A percentile compares a stretch with the other conserved stretches of the same genome.
These are phyloP conservation scores for Suillus plorans DNA, from an alignment of 768 basidiomycete genomes.

Conservation along the genomic window DNA sequence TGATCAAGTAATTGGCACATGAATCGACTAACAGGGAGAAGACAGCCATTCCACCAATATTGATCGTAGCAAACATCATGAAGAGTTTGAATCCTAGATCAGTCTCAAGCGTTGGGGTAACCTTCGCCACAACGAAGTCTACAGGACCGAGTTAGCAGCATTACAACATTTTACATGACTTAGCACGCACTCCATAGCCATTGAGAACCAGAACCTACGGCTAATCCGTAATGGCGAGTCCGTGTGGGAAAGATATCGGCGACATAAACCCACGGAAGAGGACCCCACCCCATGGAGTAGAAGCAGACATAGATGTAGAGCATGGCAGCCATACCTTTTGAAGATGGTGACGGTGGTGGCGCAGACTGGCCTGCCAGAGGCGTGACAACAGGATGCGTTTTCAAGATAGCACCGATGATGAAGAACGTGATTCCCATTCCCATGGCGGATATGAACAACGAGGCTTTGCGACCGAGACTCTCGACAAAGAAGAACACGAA, in stretches of 20 bases:
- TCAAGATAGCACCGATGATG: constrained; percentile 82
- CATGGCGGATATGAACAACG: constrained; percentile 69
- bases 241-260: constrained; percentile 87
- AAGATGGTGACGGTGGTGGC: constrained; percentile 45
- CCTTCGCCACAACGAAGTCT: constrained; percentile 75
- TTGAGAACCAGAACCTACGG: constrained; percentile 73
- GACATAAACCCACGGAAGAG: constrained; percentile 65
- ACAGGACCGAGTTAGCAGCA: constrained; percentile 1
- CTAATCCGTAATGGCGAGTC: constrained; percentile 78
- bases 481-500: constrained; percentile 73
- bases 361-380: constrained; percentile 40
- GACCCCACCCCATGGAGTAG: constrained; percentile 87
- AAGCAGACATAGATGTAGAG: constrained; percentile 86
- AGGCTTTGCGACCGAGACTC: constrained; percentile 63
- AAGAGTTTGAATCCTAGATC: constrained; percentile 73
- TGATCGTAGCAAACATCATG: constrained; percentile 74
- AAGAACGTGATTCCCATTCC: constrained; percentile 83
- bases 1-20: background rate
- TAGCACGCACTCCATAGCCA: constrained; percentile 73
- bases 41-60: constrained; percentile 65
- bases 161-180: background rate
- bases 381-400: constrained; percentile 60
- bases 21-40: constrained; percentile 57
- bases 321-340: constrained; percentile 82
- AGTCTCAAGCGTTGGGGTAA: constrained; percentile 63